These are phyloP conservation scores for Lagenaria siceraria DNA, from an alignment of 306 rosid species.

Conservation along the genomic window DNA sequence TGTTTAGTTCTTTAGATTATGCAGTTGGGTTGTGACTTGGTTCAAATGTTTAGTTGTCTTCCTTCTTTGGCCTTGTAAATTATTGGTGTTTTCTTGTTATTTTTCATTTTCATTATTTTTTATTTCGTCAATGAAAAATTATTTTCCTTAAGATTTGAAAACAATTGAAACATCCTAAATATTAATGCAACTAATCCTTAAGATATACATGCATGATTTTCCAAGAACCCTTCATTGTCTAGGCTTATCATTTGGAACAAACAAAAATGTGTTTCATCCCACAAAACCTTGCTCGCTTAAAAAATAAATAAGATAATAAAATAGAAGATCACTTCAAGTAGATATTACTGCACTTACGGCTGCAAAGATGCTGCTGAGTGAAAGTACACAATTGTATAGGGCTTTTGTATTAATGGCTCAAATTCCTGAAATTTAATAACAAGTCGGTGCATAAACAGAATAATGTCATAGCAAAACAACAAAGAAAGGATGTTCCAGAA, in stretches of 20 bases:
- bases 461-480: not conserved
- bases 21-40: not conserved
- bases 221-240: not conserved
- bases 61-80: not conserved
- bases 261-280: not conserved
- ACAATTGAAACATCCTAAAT: not conserved
- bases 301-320: not conserved
- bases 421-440: constrained; percentile 61
- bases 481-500: not conserved
- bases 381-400: constrained; percentile 80
- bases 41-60: not conserved
- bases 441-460: not conserved
- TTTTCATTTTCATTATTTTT: not conserved
- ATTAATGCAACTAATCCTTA: not conserved
- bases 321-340: constrained; percentile 6
- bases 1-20: not conserved
- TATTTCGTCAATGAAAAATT: not conserved
- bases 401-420: constrained; percentile 91
- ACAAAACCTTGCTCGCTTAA: not conserved
- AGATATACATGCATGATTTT: not conserved
- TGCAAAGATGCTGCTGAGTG: constrained; percentile 98
- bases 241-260: not conserved
- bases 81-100: not conserved
- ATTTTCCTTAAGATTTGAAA: not conserved
- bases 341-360: constrained; percentile 43